phyloP scores from a whole-genome alignment of 768 basidiomycete genomes.

The Mycena albidolilacea region DNA sequence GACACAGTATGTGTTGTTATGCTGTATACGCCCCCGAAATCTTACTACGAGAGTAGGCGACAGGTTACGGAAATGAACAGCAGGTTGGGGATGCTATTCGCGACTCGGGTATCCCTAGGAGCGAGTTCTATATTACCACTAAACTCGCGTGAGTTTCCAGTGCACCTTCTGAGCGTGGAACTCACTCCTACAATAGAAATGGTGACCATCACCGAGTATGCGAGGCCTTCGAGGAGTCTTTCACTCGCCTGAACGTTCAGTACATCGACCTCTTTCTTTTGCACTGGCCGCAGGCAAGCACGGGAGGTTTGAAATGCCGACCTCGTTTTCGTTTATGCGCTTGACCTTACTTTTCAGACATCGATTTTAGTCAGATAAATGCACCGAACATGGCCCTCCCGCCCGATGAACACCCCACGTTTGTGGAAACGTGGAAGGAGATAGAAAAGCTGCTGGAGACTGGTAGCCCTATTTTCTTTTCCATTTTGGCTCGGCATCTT shows the following conservation, averaged over 20 bases:
- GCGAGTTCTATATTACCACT: constrained; percentile 64
- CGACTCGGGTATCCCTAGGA: constrained; percentile 59
- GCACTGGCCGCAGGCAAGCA: constrained; percentile 44
- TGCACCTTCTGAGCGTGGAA: constrained; percentile 23
- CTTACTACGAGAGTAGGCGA: constrained; percentile 18
- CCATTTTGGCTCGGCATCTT: constrained; percentile 50
- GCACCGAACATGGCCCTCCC: constrained; percentile 19
- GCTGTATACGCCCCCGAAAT: not conserved
- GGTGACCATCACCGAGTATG: constrained; percentile 49
- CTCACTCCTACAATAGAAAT: constrained; percentile 38
- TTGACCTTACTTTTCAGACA: not conserved
- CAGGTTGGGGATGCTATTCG: constrained; percentile 62
- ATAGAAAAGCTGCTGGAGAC: constrained; percentile 50
- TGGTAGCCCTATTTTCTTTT: constrained; percentile 35
- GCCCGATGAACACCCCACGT: constrained; percentile 46
- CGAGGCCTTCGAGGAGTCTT: constrained; percentile 56
- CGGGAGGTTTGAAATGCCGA: constrained; percentile 9
- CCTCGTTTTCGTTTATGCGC: not conserved
- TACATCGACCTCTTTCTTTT: constrained; percentile 60
- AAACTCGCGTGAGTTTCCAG: constrained; percentile 54
- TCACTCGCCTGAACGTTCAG: constrained; percentile 48
- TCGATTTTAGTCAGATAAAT: constrained; percentile 25
- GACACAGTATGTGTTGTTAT: constrained; percentile 44
- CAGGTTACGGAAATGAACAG: constrained; percentile 56
- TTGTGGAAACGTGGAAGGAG: constrained; percentile 48